These are phyloP conservation scores for Xerocomus amazonicus DNA, from an alignment of 1,284 basidiomycete species.

Conservation along the genomic window DNA sequence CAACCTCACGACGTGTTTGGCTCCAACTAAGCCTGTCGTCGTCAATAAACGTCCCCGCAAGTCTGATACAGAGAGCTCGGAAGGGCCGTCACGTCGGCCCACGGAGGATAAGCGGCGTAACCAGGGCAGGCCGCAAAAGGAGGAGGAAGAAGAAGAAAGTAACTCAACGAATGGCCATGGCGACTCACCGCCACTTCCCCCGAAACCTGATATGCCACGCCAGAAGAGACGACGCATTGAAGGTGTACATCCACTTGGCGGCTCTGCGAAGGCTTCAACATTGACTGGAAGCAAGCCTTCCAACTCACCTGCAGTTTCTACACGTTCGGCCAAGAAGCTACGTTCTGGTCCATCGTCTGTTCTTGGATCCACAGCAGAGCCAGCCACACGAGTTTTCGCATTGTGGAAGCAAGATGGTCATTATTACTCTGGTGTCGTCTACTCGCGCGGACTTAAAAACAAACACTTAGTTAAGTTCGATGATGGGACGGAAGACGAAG, in stretches of 20 bases:
- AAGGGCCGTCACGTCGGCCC: slow-evolving; percentile 4
- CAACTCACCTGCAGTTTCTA: slow-evolving; percentile 26
- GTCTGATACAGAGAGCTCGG: slow-evolving; percentile 31
- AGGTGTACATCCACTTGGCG: slow-evolving; percentile 22
- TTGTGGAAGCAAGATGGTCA: slow-evolving; percentile 57
- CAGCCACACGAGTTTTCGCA: slow-evolving; percentile 59
- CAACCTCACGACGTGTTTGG: slow-evolving; percentile 1
- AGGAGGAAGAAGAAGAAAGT: slow-evolving; percentile 41
- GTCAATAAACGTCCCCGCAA: slow-evolving; percentile 21
- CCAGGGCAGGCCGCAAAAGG: slow-evolving; percentile 23
- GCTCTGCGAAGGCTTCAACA: slow-evolving; percentile 24
- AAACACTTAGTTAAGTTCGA: slow-evolving; percentile 57
- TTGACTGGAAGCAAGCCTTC: slow-evolving; percentile 32
- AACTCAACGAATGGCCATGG: slow-evolving; percentile 39
- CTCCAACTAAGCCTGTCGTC: slow-evolving; percentile 5
- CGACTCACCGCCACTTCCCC: slow-evolving; percentile 29
- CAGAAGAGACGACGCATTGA: slow-evolving; percentile 55
- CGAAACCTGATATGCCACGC: slow-evolving; percentile 24
- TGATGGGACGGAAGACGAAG: slow-evolving; percentile 45
- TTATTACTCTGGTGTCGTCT: slow-evolving; percentile 59
- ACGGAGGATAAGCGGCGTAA: slow-evolving; percentile 6
- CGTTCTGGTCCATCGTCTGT: slow-evolving; percentile 30
- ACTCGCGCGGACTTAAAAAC: slow-evolving; percentile 32
- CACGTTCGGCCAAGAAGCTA: slow-evolving; percentile 32
- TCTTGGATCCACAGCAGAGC: slow-evolving; percentile 17